Evolutionary conservation across 2,329 filamentous ascomycete species (phyloP), one percentile per base, ranked within the genome.

Genomic region (Hymenoscyphus infarciens): DNA sequence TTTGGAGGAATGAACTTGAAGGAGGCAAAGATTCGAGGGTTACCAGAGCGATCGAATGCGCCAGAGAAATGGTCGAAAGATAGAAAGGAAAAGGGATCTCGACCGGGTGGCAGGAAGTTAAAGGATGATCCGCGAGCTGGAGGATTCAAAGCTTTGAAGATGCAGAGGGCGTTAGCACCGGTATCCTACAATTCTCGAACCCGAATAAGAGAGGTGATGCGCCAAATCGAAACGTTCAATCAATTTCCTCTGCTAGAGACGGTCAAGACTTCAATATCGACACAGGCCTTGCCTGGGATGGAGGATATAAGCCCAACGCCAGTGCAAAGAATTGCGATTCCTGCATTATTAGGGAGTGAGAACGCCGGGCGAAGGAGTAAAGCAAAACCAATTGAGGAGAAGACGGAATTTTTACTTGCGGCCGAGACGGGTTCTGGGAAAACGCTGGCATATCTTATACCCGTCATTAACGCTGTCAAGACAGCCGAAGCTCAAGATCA

Each of bases 391-490:
- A 58, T 71, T 72, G 63, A 75, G 73, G 49, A 67, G 71, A 42
- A 67, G 65, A 76, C 77, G 64, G 83, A 80, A 77, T 97, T 91
- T 73, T 82, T 99, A 13, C 81, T 99, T 57, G 95, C 95, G 3
- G 95, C 95, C 11, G 95, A 99, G 80, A 99, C 95, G 0, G 95
- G 95, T 13, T 98, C 95, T 0, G 95, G 95, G 64, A 99, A 99
- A 80, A 99, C 95, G 0, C 80, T 99, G 65, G 92, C 95, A 8
- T 99, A 99, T 73, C 80, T 98, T 5, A 77, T 97, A 5, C 96
- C 95, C 0, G 83, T 88, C 16, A 81, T 99, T 59, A 87, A 99
- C 76, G 90, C 91, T 8, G 77, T 99, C 70, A 99, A 99, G 78
- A 79, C 85, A 38, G 87, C 86, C 5, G 91, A 94, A 72, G 80